These are phyloP conservation scores for Haplosporangium sp. DNA, from an alignment of 371 early-diverging fungal species.

Conservation along the genomic window DNA sequence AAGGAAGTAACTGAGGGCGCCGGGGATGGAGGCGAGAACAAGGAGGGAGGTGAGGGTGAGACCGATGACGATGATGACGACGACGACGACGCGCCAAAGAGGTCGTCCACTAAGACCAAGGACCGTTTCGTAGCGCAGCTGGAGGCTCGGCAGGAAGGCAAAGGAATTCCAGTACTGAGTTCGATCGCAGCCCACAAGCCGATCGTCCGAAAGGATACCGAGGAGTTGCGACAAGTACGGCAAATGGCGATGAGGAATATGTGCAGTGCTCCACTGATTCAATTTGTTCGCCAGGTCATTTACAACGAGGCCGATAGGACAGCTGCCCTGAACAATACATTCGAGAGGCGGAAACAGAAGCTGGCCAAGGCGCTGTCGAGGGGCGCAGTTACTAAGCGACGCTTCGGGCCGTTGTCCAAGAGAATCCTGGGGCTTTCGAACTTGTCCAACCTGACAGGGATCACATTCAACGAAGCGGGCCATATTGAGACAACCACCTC, in stretches of 20 bases:
- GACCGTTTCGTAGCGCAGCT: conserved; percentile 32
- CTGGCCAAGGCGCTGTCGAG: conserved; percentile 12
- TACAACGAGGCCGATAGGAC: conserved; percentile 23
- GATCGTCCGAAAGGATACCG: conserved; percentile 15
- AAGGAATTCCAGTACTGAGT: not conserved
- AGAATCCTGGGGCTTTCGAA: conserved; percentile 17
- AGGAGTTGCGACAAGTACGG: conserved; percentile 15
- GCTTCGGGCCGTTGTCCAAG: conserved; percentile 11
- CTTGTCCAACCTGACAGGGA: not conserved
- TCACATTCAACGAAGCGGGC: conserved; percentile 49
- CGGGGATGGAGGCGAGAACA: not conserved
- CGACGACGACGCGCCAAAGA: not conserved
- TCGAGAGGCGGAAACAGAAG: conserved; percentile 18
- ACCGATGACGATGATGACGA: conserved; percentile 1
- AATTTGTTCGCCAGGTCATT: conserved; percentile 39
- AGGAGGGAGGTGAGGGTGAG: conserved; percentile 1
- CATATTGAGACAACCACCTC: conserved; percentile 35
- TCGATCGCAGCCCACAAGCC: not conserved
- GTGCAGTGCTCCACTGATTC: conserved; percentile 27
- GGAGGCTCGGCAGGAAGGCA: conserved; percentile 25
- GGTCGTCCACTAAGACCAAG: conserved; percentile 19
- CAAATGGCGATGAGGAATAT: conserved; percentile 40
- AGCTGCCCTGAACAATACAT: conserved; percentile 16
- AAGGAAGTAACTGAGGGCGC: not conserved
- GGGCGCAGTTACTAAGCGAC: conserved; percentile 19